Conservation (phyloP, 2,329 filamentous ascomycete genomes). For the Tolypocladium endophyticum region DNA sequence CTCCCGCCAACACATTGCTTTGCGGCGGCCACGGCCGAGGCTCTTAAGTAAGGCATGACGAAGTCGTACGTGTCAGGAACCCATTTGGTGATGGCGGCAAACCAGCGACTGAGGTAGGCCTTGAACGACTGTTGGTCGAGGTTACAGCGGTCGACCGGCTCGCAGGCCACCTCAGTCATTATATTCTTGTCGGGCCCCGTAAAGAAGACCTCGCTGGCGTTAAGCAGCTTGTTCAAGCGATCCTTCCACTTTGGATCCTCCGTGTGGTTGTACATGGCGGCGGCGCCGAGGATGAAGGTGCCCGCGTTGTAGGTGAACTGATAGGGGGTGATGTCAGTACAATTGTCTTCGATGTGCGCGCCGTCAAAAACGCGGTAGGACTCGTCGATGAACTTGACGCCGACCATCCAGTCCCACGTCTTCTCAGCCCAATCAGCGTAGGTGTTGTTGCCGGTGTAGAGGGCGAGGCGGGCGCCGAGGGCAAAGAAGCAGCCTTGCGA, state of each 20-base stretch:
- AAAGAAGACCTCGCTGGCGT: slow-evolving; percentile 45
- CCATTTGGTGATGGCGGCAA: slow-evolving; percentile 52
- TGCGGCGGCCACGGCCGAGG: slow-evolving; percentile 47
- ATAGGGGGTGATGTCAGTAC: slow-evolving; percentile 45
- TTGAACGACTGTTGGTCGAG: slow-evolving; percentile 55
- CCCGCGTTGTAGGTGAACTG: slow-evolving; percentile 65
- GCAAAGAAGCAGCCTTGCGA: slow-evolving; percentile 55
- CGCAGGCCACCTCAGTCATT: slow-evolving; percentile 58
- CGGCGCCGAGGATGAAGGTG: slow-evolving; percentile 53
- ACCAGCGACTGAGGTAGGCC: slow-evolving; percentile 51
- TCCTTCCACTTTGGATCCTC: slow-evolving; percentile 43
- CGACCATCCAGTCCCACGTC: slow-evolving; percentile 59
- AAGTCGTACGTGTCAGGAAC: slow-evolving; percentile 44
- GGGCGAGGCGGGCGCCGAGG: slow-evolving; percentile 55
- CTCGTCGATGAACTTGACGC: slow-evolving; percentile 45
- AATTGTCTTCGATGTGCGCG: slow-evolving; percentile 44
- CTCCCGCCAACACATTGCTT: slow-evolving; percentile 46
- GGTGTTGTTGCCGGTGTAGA: slow-evolving; percentile 66
- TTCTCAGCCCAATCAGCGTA: slow-evolving; percentile 70
- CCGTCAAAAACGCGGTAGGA: slow-evolving; percentile 55
- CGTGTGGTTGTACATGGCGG: slow-evolving; percentile 59
- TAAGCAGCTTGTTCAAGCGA: slow-evolving; percentile 45
- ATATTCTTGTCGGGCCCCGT: slow-evolving; percentile 37
- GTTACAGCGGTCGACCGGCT: slow-evolving; percentile 50
- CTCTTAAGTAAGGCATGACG: slow-evolving; percentile 41